Base-by-base conservation (phyloP, 2,329 filamentous ascomycete species). In the Phialophora macrospora region DNA sequence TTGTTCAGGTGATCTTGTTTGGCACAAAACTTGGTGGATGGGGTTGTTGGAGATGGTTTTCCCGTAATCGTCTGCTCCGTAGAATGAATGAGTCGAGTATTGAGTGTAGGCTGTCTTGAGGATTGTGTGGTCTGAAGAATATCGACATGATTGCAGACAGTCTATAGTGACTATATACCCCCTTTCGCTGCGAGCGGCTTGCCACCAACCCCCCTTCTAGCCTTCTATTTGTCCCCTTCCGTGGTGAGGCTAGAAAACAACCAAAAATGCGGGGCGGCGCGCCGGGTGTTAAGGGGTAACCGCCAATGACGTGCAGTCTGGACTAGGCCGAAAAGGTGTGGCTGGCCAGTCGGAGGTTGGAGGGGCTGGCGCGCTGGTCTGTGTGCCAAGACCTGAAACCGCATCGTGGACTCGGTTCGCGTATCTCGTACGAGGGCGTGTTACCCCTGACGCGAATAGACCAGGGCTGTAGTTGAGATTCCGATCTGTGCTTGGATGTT, bases 191-290 rank as follows among this genome's bases (percentile, higher is more conserved):
- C 59, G 58, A 62, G 59, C 58, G 55, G 49, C 59, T 32, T 51
- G 55, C 38, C 30, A 61, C 57, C 57, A 55, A 46, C 49, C 57
- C 51, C 48, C 44, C 30, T 44, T 49, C 30, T 55, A 44, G 55
- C 62, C 55, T 38, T 59, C 56, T 55, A 17, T 48, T 41, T 22
- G 26, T 34, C 24, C 20, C 48, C 9, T 59, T 51, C 56, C 38
- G 48, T 24, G 26, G 79, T 12, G 70, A 65, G 54, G 28, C 58
- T 59, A 51, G 63, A 26, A n/a, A 28, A 49, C 48, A 55, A 60
- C 51, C 54, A 60, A 55, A 55, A 28, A 61, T 61, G 63, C 52
- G 51, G 57, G 63, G 57, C 38, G 22, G n/a, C 52, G 20, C 20
- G 26, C 55, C 48, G 55, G 28, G 38, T 58, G 28, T 55, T 59